These are phyloP conservation scores for Crataegus laevigata DNA, from an alignment of 306 rosid genomes.

Conservation along the genomic window DNA sequence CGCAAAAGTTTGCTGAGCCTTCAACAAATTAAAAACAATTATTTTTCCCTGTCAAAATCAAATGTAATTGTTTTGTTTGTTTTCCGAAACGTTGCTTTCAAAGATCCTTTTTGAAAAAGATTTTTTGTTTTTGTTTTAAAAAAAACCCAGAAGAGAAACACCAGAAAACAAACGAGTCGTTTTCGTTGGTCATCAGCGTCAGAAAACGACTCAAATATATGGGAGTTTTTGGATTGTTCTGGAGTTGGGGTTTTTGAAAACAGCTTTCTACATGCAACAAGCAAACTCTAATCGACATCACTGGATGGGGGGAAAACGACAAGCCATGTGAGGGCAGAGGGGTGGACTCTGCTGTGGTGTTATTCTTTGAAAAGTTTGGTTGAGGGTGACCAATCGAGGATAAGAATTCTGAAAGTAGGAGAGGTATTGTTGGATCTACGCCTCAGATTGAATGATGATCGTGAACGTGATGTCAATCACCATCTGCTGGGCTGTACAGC, in stretches of 20 bases:
- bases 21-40: background rate
- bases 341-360: conserved; percentile 18
- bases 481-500: background rate
- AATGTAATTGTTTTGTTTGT: conserved; percentile 18
- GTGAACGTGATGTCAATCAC: background rate
- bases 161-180: conserved; percentile 34
- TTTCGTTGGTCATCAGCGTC: conserved; percentile 40
- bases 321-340: conserved; percentile 38
- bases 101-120: conserved; percentile 18
- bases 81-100: conserved; percentile 45
- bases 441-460: background rate
- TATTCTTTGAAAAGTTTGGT: conserved; percentile 15
- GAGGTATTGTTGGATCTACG: background rate
- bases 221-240: conserved; percentile 43
- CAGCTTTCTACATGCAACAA: conserved; percentile 11
- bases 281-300: conserved; percentile 25
- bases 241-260: conserved; percentile 27
- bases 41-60: conserved; percentile 21
- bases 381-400: conserved; percentile 15
- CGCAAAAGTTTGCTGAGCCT: conserved; percentile 11
- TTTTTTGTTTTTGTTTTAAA: background rate
- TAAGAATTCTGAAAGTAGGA: background rate
- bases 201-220: background rate
- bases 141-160: conserved; percentile 21
- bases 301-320: conserved; percentile 34